A percentile compares a stretch with the other conserved stretches of the same genome.
These are phyloP conservation scores for Boletus rufocinnamomeus DNA, from an alignment of 768 basidiomycete species.

Conservation along the genomic window DNA sequence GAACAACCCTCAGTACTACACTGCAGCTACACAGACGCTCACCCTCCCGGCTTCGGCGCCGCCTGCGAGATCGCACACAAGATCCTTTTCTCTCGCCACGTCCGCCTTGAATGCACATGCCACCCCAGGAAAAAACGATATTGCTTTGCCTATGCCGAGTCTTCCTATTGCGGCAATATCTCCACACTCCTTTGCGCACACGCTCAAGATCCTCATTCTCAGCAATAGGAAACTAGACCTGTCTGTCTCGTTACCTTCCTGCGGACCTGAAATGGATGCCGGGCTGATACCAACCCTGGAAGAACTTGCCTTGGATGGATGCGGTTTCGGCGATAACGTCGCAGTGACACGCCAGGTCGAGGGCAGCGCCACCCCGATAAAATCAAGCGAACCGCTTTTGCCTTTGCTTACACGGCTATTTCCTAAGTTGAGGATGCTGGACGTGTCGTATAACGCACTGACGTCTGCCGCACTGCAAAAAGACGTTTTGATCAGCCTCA, in stretches of 20 bases:
- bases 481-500: slow-evolving; percentile 49
- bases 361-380: slow-evolving; percentile 39
- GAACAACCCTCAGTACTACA: slow-evolving; percentile 61
- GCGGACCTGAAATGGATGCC: slow-evolving; percentile 30
- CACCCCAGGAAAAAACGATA: slow-evolving; percentile 36
- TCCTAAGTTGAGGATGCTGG: slow-evolving; percentile 66
- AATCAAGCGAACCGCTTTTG: slow-evolving; percentile 56
- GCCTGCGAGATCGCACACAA: slow-evolving; percentile 51
- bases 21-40: slow-evolving; percentile 54
- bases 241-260: slow-evolving; percentile 55
- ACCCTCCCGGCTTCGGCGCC: slow-evolving; percentile 64
- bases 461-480: slow-evolving; percentile 53
- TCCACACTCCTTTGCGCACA: slow-evolving; percentile 58
- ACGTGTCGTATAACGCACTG: slow-evolving; percentile 74
- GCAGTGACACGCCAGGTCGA: slow-evolving; percentile 43
- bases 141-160: slow-evolving; percentile 64
- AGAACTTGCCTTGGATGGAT: slow-evolving; percentile 74
- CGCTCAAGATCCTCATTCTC: slow-evolving; percentile 59
- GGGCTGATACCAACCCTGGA: slow-evolving; percentile 65
- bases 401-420: slow-evolving; percentile 64
- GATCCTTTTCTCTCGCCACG: slow-evolving; percentile 59
- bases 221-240: slow-evolving; percentile 67
- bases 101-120: slow-evolving; percentile 18
- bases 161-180: slow-evolving; percentile 67
- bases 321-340: slow-evolving; percentile 64